Conservation (phyloP, 202 grass and related monocot species). For the Panicum virgatum region DNA sequence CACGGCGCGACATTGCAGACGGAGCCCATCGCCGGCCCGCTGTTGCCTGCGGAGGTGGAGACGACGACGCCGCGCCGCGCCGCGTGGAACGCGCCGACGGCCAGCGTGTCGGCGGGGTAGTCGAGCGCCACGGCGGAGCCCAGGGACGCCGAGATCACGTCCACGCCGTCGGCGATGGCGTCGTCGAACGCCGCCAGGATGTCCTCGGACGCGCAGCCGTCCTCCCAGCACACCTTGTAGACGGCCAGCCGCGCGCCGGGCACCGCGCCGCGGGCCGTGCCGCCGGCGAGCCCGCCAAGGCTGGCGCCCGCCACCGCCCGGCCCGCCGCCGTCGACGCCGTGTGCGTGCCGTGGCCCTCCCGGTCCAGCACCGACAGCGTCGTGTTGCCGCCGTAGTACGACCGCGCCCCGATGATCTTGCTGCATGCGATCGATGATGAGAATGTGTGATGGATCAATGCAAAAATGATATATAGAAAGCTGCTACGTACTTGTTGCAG, state of each 20-base stretch:
- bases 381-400: background rate
- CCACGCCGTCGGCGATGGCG: slow-evolving; percentile 50
- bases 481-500: slow-evolving; percentile 44
- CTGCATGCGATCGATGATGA: background rate
- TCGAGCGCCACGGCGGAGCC: fast-evolving
- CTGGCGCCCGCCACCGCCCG: background rate
- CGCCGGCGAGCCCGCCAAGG: slow-evolving; percentile 17
- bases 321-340: slow-evolving; percentile 44
- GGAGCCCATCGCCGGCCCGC: background rate
- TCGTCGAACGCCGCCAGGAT: slow-evolving; percentile 47
- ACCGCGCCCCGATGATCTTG: slow-evolving; percentile 47
- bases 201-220: background rate
- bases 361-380: background rate
- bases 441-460: too few relatives aligned
- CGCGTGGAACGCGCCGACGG: slow-evolving; percentile 43
- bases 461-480: too few relatives aligned
- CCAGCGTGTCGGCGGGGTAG: background rate
- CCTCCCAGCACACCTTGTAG: slow-evolving; percentile 40
- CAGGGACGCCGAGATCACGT: slow-evolving; percentile 43
- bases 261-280: slow-evolving; percentile 36
- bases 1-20: slow-evolving; percentile 53
- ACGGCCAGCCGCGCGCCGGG: slow-evolving; percentile 27
- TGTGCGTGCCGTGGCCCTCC: slow-evolving; percentile 48
- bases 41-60: slow-evolving; percentile 33
- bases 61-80: slow-evolving; percentile 26